phyloP scores from a whole-genome alignment of 1,139 yeast species.

The Suhomyces terraborum region DNA sequence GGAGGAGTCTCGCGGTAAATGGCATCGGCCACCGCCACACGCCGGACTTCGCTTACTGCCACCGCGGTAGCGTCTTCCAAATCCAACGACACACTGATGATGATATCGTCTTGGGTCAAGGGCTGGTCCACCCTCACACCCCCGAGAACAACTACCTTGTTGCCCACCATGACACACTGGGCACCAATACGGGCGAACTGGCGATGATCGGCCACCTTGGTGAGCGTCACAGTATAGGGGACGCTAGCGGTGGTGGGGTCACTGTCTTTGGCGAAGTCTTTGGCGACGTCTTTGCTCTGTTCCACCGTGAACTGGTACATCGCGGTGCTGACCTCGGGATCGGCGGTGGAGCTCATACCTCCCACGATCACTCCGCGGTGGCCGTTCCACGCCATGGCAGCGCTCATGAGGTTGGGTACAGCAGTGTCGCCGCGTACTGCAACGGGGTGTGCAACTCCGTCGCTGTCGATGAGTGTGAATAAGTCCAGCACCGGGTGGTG shows the following conservation, averaged over 20 bases:
- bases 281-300: too few relatives aligned
- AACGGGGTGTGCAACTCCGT: conserved; percentile 17
- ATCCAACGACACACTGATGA: conserved; percentile 34
- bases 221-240: conserved; percentile 13
- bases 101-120: conserved; percentile 37
- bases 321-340: conserved; percentile 36
- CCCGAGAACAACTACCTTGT: conserved; percentile 53
- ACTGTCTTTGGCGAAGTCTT: too few relatives aligned
- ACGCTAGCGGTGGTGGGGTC: too few relatives aligned
- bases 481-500: not conserved
- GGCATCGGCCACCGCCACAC: conserved; percentile 31
- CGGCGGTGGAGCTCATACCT: conserved; percentile 45
- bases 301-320: conserved; percentile 36
- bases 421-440: conserved; percentile 20
- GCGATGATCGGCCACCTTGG: conserved; percentile 14
- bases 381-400: conserved; percentile 39
- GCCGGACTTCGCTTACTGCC: too few relatives aligned
- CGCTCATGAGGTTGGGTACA: conserved; percentile 24
- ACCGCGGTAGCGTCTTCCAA: conserved; percentile 15
- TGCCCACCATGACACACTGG: conserved; percentile 27
- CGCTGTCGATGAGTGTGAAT: conserved; percentile 27
- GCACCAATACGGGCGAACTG: conserved; percentile 53
- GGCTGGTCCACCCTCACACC: conserved; percentile 54
- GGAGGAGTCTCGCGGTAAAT: conserved; percentile 48
- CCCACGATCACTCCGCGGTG: conserved; percentile 53